A percentile compares a stretch with the other conserved stretches of the same genome.
These are phyloP conservation scores for Solanum chmielewskii DNA, from an alignment of 257 asterid genomes.

Conservation along the genomic window DNA sequence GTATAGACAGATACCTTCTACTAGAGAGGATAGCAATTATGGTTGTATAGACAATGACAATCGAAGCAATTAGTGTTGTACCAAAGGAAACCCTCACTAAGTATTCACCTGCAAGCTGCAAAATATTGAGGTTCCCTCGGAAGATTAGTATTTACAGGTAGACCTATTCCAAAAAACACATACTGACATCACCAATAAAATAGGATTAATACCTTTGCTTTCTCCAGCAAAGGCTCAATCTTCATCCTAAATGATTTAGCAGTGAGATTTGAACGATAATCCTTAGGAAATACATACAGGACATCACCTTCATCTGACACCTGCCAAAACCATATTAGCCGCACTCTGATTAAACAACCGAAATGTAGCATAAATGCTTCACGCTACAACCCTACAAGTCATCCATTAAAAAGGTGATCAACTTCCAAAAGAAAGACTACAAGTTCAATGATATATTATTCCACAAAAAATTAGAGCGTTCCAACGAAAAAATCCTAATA, in stretches of 20 bases:
- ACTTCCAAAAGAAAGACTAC: not conserved
- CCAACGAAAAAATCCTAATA: not conserved
- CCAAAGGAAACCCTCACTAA: constrained; percentile 88
- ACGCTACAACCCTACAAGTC: not conserved
- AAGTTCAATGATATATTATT: not conserved
- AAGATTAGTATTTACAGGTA: not conserved
- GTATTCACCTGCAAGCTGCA: constrained; percentile 84
- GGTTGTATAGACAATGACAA: constrained; percentile 74
- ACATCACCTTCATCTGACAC: constrained; percentile 98
- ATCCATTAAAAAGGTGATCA: not conserved
- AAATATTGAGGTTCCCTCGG: not conserved
- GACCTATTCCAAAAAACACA: constrained; percentile 3
- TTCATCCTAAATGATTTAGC: constrained; percentile 75
- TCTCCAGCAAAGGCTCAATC: constrained; percentile 66
- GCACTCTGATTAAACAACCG: not conserved
- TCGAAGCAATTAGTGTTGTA: constrained; percentile 93
- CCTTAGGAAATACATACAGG: constrained; percentile 70
- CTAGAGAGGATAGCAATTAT: constrained; percentile 71
- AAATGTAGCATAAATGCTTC: not conserved
- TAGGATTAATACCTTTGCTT: constrained; percentile 60
- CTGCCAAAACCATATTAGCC: constrained; percentile 27
- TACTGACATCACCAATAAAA: not conserved
- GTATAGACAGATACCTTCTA: constrained; percentile 41
- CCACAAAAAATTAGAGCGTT: not conserved
- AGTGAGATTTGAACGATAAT: constrained; percentile 64